Conservation (phyloP, 352 stramenopile genomes). For the Aphanomyces cochlioides region DNA sequence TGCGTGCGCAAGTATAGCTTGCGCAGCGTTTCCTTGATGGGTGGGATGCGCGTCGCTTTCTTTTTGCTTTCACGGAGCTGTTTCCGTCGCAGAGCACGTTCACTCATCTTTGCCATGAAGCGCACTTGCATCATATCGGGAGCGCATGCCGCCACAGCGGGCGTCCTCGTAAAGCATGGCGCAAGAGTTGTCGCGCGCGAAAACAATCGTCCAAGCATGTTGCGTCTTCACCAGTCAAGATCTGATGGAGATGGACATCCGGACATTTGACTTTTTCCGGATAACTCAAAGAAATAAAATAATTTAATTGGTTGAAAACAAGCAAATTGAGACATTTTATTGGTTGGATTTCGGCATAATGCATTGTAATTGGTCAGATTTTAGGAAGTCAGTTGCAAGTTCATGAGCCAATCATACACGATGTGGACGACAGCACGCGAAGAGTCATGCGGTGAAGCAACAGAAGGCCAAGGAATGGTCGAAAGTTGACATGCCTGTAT, state of each 20-base stretch:
- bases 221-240: conserved; percentile 14
- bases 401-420: too few relatives aligned
- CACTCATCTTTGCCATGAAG: conserved; percentile 52
- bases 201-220: conserved; percentile 12
- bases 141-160: background rate
- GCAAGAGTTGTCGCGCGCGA: background rate
- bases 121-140: conserved; percentile 1
- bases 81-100: conserved; percentile 63
- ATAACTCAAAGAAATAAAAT: background rate
- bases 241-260: background rate
- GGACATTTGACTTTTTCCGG: conserved; percentile 8
- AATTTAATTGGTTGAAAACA: too few relatives aligned
- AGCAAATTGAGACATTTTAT: too few relatives aligned
- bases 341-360: too few relatives aligned
- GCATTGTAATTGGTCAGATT: too few relatives aligned
- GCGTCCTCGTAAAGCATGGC: background rate
- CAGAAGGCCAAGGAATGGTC: too few relatives aligned
- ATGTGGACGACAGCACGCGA: too few relatives aligned
- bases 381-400: too few relatives aligned
- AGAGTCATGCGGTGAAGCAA: too few relatives aligned
- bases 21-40: conserved; percentile 70
- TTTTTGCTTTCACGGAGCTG: conserved; percentile 78
- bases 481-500: too few relatives aligned
- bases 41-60: conserved; percentile 48
- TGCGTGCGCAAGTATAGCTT: conserved; percentile 81